phyloP scores from a whole-genome alignment of 208 protist genomes.

The Acanthamoeba triangularis region DNA sequence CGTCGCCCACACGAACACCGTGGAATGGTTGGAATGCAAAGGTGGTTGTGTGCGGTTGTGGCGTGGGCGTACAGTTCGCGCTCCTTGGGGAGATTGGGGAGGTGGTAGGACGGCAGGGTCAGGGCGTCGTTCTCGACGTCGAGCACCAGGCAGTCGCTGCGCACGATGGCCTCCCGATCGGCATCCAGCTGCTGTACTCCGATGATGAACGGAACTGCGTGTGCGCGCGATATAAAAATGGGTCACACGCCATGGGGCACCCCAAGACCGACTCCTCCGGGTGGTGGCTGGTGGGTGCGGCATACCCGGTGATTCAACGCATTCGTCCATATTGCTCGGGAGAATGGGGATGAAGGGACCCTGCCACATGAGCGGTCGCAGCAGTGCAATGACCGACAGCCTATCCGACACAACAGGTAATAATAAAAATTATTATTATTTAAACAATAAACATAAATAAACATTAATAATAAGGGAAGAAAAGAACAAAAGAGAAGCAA shows the following conservation, averaged over 20 bases:
- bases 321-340: conserved; percentile 49
- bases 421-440: no score
- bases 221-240: background rate
- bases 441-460: no score
- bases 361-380: conserved; percentile 75
- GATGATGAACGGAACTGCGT: conserved; percentile 58
- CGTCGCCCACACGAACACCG: background rate
- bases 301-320: conserved; percentile 44
- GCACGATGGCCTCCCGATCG: background rate
- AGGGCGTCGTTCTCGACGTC: conserved; percentile 32
- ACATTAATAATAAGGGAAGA: background rate
- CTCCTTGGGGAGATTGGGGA: conserved; percentile 30
- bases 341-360: conserved; percentile 69
- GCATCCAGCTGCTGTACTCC: conserved; percentile 15
- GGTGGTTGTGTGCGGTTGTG: background rate
- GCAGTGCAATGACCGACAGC: conserved; percentile 30
- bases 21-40: background rate
- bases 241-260: background rate
- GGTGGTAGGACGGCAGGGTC: background rate
- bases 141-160: conserved; percentile 33
- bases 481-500: background rate
- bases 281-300: background rate
- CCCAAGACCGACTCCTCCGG: background rate
- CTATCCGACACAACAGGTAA: background rate
- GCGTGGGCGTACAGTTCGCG: conserved; percentile 7